Evolutionary conservation across 139 green algal genomes (phyloP), one percentile per base, ranked within the genome.

Genomic region (Pseudopediastrum boryanum): DNA sequence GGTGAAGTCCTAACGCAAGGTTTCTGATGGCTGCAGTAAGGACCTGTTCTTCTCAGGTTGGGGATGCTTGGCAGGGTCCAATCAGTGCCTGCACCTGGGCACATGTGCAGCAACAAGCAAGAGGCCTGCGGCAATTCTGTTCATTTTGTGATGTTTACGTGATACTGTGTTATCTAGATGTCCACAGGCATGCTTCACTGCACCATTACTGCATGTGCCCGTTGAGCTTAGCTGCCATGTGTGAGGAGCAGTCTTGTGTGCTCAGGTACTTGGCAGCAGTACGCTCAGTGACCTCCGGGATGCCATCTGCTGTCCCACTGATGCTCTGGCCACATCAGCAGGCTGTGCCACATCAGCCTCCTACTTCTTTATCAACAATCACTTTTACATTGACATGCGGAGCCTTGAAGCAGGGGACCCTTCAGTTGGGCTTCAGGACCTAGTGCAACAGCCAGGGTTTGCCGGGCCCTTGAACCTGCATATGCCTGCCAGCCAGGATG

Each of bases 221-320:
- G 29, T 41, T 10, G 31, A 42, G n/a, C n/a, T 39, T 10, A 42
- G 2, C 58, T 41, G 3, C 56, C 35, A 3, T 38, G n/a, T n/a
- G n/a, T n/a, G n/a, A n/a, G n/a, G n/a, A n/a, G n/a, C n/a, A n/a
- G n/a, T n/a, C n/a, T n/a, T n/a, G n/a, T n/a, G n/a, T n/a, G n/a
- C n/a, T n/a, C 58, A 66, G 58, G 58, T 66, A 31, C 58, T 66
- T 41, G 58, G 58, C n/a, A 66, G 58, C 58, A 66, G 38, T 31
- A 66, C 58, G 6, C 6, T 66, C 21, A 12, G 31, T 42, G 58
- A 66, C 31, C n/a, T 66, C 3, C 58, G 58, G 1, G 58, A 66
- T 36, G n/a, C 58, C 4, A 66, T 66, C 58, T 42, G 19, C n/a
- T 66, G 58, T 31, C 58, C 58, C n/a, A 10, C 38, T n/a, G 58